phyloP scores from a whole-genome alignment of 2,329 filamentous ascomycete genomes.

The Colletotrichum musicola region DNA sequence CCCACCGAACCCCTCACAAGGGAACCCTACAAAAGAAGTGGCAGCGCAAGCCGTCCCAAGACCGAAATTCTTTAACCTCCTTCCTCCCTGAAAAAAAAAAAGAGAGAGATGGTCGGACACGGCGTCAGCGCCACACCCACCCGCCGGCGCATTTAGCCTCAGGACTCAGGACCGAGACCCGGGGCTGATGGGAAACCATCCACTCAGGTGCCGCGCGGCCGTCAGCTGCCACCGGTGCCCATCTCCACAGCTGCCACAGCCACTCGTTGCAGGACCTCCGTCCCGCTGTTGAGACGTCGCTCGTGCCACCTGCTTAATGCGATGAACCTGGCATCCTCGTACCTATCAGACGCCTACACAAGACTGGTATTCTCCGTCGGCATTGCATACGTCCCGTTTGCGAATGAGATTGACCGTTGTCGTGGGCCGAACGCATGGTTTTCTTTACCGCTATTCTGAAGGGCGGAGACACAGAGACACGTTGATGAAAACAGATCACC shows the following conservation, averaged over 20 bases:
- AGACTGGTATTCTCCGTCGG: no score
- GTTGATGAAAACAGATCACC: not conserved
- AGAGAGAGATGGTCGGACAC: not conserved
- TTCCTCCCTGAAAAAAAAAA: not conserved
- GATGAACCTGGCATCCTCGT: slow-evolving; percentile 24
- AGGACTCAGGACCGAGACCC: no score
- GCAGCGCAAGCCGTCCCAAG: no score
- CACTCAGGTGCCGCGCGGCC: slow-evolving; percentile 8
- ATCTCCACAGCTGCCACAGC: slow-evolving; percentile 24
- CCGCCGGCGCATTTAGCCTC: not conserved
- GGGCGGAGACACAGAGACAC: not conserved
- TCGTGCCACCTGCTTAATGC: slow-evolving; percentile 33
- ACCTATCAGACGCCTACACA: not conserved
- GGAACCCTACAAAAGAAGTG: not conserved
- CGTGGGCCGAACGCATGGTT: not conserved
- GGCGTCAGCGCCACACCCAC: not conserved
- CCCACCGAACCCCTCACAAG: not conserved
- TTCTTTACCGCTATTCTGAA: not conserved
- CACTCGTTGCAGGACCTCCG: slow-evolving; percentile 25
- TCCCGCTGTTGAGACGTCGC: slow-evolving; percentile 34
- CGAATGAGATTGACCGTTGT: no score
- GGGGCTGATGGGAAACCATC: not conserved
- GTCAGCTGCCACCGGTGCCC: not conserved
- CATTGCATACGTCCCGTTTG: no score
- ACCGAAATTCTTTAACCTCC: no score